These are phyloP conservation scores for Cercospora berteroae DNA, from an alignment of 2,329 filamentous ascomycete species.

Conservation along the genomic window DNA sequence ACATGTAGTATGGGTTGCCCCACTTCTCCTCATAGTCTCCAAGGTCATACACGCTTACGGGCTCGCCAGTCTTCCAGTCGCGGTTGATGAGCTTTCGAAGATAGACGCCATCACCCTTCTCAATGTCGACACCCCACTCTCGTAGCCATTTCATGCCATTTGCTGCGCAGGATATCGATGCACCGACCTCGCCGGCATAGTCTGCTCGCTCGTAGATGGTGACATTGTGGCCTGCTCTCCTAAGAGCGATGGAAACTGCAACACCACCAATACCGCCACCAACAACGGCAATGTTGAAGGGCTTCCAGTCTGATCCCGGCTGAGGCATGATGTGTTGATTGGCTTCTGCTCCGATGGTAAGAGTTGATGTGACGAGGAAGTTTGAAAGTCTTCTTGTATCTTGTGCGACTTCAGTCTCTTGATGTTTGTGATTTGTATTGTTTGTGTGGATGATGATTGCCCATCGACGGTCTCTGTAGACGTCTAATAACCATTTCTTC, in stretches of 20 bases:
- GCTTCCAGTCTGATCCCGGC: conserved; percentile 26
- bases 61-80: conserved; percentile 68
- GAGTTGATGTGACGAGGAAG: neutral
- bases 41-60: conserved; percentile 62
- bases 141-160: conserved; percentile 69
- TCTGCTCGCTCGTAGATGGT: conserved; percentile 64
- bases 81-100: conserved; percentile 66
- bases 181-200: conserved; percentile 66
- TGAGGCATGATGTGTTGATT: conserved; percentile 14
- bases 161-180: conserved; percentile 65
- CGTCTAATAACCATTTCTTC: conserved; percentile 18
- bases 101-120: conserved; percentile 63
- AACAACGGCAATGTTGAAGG: conserved; percentile 41
- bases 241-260: conserved; percentile 51
- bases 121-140: conserved; percentile 65
- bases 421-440: neutral
- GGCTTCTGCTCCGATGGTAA: neutral
- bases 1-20: conserved; percentile 66
- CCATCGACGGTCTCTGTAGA: conserved; percentile 9
- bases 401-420: neutral
- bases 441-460: conserved; percentile 1
- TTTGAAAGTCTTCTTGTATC: neutral
- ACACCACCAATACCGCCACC: conserved; percentile 57
- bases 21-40: conserved; percentile 64
- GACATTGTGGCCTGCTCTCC: conserved; percentile 54